Conservation (phyloP, 148 eudicot species). For the Gaultheria prostrata region DNA sequence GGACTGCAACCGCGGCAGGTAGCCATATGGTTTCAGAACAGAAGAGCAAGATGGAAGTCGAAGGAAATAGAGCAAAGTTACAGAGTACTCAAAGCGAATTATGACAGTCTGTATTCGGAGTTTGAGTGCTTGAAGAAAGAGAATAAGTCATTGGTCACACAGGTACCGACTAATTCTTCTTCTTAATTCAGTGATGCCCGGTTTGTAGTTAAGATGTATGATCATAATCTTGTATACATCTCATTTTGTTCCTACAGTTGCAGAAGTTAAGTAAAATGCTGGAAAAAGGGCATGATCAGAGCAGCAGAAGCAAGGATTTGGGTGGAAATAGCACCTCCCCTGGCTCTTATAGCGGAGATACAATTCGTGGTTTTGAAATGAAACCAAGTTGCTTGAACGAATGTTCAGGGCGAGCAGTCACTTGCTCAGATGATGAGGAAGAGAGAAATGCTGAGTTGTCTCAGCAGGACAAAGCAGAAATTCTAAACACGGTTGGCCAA, state of each 20-base stretch:
- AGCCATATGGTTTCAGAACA: constrained; percentile 53
- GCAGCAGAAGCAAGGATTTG: constrained; percentile 27
- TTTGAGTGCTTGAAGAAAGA: constrained; percentile 37
- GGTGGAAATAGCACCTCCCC: constrained; percentile 17
- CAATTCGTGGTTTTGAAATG: constrained; percentile 19
- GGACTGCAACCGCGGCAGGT: constrained; percentile 44
- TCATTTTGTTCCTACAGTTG: constrained; percentile 31
- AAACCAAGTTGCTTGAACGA: constrained; percentile 26
- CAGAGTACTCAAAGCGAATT: constrained; percentile 30
- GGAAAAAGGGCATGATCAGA: constrained; percentile 25
- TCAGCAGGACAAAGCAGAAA: constrained; percentile 28
- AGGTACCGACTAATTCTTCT: constrained; percentile 24
- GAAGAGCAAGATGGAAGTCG: constrained; percentile 46
- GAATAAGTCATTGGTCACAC: constrained; percentile 30
- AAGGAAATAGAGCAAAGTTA: constrained; percentile 40
- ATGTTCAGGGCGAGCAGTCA: constrained; percentile 20
- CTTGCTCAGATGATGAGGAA: constrained; percentile 43
- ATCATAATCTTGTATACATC: not conserved
- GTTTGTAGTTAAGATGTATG: not conserved
- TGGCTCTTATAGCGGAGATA: constrained; percentile 24
- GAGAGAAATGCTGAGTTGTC: constrained; percentile 29
- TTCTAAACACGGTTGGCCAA: constrained; percentile 24
- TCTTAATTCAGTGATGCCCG: not conserved
- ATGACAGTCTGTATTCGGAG: constrained; percentile 20
- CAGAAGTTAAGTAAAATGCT: constrained; percentile 38